Evolutionary conservation across 2,329 filamentous ascomycete genomes (phyloP).

Genomic region (Tolypocladium tundrense): DNA sequence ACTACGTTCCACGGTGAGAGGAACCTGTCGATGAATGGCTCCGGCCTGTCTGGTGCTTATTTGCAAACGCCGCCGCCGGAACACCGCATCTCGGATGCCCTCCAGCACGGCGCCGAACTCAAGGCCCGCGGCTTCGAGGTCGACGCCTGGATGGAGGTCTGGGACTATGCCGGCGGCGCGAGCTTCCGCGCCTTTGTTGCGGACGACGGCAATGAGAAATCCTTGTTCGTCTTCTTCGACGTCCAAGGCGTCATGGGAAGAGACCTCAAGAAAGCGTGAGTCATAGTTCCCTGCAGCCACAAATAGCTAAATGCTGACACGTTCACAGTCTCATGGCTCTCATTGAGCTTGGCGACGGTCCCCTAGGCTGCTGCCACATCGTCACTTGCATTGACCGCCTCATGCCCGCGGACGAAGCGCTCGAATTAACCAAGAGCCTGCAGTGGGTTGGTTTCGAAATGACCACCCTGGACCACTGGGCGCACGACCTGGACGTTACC

Average conservation of each 20-base stretch:
- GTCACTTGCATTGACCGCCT: slow-evolving; percentile 72
- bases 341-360: slow-evolving; percentile 73
- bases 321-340: slow-evolving; percentile 68
- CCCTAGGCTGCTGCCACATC: slow-evolving; percentile 66
- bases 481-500: slow-evolving; percentile 50
- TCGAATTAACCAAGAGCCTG: slow-evolving; percentile 66
- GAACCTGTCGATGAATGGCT: slow-evolving; percentile 65
- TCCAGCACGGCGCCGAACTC: slow-evolving; percentile 16
- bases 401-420: slow-evolving; percentile 50
- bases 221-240: slow-evolving; percentile 85
- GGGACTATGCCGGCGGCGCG: slow-evolving; percentile 75
- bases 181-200: slow-evolving; percentile 81
- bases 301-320: background rate
- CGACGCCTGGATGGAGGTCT: slow-evolving; percentile 63
- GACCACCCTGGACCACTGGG: slow-evolving; percentile 70
- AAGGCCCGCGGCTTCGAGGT: slow-evolving; percentile 27
- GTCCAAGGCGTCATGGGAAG: slow-evolving; percentile 53
- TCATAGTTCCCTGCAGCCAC: slow-evolving; percentile 8
- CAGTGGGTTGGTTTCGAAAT: slow-evolving; percentile 91
- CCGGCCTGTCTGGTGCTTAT: slow-evolving; percentile 72
- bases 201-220: slow-evolving; percentile 57
- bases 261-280: slow-evolving; percentile 81
- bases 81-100: slow-evolving; percentile 28
- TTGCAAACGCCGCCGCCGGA: slow-evolving; percentile 45
- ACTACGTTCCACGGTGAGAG: slow-evolving; percentile 94